These are phyloP conservation scores for Suaeda aralocaspica DNA, from an alignment of 148 eudicot species.

Conservation along the genomic window DNA sequence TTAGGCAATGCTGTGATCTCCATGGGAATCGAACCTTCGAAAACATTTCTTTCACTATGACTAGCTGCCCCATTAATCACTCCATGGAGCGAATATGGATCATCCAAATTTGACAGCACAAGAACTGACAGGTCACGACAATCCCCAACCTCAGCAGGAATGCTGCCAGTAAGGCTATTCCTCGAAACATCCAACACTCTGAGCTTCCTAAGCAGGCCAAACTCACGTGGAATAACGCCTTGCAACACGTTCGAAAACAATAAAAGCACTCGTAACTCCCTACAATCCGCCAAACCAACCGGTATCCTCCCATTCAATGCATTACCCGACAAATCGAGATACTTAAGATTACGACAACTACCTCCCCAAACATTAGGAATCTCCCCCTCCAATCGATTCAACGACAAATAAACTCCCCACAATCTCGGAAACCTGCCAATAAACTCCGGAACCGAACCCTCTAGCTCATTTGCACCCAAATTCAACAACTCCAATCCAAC, in stretches of 20 bases:
- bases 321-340: slow-evolving; percentile 56
- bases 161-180: slow-evolving; percentile 43
- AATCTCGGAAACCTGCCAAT: slow-evolving; percentile 28
- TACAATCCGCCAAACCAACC: slow-evolving; percentile 43
- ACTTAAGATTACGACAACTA: slow-evolving; percentile 41
- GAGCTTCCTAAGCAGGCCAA: slow-evolving; percentile 47
- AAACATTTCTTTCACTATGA: slow-evolving; percentile 32
- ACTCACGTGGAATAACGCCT: slow-evolving; percentile 45
- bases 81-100: slow-evolving; percentile 8
- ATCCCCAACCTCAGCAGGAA: slow-evolving; percentile 43
- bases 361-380: slow-evolving; percentile 38
- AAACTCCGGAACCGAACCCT: slow-evolving; percentile 36
- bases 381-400: slow-evolving; percentile 37
- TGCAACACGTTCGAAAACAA: slow-evolving; percentile 45
- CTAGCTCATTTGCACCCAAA: slow-evolving; percentile 40
- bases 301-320: slow-evolving; percentile 46
- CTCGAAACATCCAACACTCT: slow-evolving; percentile 60
- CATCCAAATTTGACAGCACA: slow-evolving; percentile 39
- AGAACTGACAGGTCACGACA: slow-evolving; percentile 50
- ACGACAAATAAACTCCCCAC: slow-evolving; percentile 44
- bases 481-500: slow-evolving; percentile 36
- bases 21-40: slow-evolving; percentile 44
- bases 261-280: slow-evolving; percentile 38
- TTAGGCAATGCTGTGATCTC: slow-evolving; percentile 41
- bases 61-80: slow-evolving; percentile 2